Evolutionary conservation across 108 stramenopile species (phyloP).

Genomic region (Cyclostephanos invisitatus): DNA sequence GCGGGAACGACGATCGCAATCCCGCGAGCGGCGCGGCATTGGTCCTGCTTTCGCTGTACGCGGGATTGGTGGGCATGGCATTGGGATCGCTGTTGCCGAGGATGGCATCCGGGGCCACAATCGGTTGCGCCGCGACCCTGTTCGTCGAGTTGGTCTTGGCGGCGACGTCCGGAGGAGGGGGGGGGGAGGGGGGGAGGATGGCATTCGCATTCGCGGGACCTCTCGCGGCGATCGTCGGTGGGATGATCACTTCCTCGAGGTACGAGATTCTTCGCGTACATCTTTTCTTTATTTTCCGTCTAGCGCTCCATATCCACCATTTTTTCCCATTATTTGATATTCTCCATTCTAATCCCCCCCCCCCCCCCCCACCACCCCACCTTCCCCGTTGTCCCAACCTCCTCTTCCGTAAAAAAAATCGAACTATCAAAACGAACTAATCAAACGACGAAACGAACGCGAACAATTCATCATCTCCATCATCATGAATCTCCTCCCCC

Average conservation of each 20-base stretch:
- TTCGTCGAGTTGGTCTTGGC: conserved; percentile 35
- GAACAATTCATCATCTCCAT: conserved; percentile 10
- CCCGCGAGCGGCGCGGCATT: conserved; percentile 58
- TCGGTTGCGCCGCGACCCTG: conserved; percentile 52
- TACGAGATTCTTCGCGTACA: conserved; percentile 12
- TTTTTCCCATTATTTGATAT: no score
- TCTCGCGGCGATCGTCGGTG: conserved; percentile 14
- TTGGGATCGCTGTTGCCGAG: conserved; percentile 69
- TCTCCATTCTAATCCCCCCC: not conserved
- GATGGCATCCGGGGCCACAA: conserved; percentile 58
- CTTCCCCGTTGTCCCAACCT: no score
- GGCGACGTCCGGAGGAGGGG: not conserved
- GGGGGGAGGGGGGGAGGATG: not conserved
- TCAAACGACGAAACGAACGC: not conserved
- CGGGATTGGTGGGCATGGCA: conserved; percentile 62
- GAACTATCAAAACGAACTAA: not conserved
- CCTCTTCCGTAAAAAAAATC: no score
- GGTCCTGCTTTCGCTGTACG: conserved; percentile 50
- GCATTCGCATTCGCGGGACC: conserved; percentile 1
- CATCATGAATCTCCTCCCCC: conserved; percentile 2
- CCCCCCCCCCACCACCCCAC: no score
- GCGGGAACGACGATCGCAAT: not conserved
- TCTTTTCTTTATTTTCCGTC: no score
- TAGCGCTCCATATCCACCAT: no score
- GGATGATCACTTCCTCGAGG: conserved; percentile 27